Base-by-base conservation (phyloP, 225 moss, liverwort and hornwort genomes). In the Polytrichum commune region DNA sequence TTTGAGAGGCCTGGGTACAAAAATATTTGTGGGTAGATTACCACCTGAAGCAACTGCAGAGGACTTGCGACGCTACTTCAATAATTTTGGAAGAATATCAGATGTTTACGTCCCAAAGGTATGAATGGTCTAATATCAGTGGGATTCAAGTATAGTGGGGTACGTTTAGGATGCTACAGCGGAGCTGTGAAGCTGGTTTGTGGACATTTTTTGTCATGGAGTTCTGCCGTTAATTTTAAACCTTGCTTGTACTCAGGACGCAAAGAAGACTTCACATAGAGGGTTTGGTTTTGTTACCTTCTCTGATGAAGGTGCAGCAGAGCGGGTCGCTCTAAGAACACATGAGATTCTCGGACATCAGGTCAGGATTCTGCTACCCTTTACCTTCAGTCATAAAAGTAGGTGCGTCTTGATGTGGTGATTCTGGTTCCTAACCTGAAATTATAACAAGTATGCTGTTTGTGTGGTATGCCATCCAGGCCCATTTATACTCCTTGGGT, bases 71-170 rank as follows among this genome's bases (percentile, higher is more conserved):
- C 92, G 92, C 24, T 96, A 96, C 66, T 96, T 96, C 65, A 96
- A 93, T 75, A 93, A 96, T 78, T 96, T 96, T 81, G 96, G 96
- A 75, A 87, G 96, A 19, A 96, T 96, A 69, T 79, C 90, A 46
- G 96, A 96, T 79, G 96, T 96, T 54, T 96, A 96, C 77, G 93
- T 96, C 62, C 96, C 96, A 1, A 96, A 96, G 93, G 93, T 93
- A 78, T 27, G 70, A 46, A 46, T 0, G 2, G 46, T 46, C 46
- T 25, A 46, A 46, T 46, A 46, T 46, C 3, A 46, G 16, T 0
- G 0, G 46, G 46, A 46, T 46, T 46, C 4, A 16, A 46, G 13
- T 46, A 32, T 32, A 32, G 7, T 0, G 8, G 32, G 32, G 32
- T 32, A 32, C 7, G 32, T 7, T 7, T 32, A 32, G 35, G 9